Evolutionary conservation across 164 flowering plant genomes (phyloP), one percentile per base, ranked within the genome.

Genomic region (Annona cherimola): DNA sequence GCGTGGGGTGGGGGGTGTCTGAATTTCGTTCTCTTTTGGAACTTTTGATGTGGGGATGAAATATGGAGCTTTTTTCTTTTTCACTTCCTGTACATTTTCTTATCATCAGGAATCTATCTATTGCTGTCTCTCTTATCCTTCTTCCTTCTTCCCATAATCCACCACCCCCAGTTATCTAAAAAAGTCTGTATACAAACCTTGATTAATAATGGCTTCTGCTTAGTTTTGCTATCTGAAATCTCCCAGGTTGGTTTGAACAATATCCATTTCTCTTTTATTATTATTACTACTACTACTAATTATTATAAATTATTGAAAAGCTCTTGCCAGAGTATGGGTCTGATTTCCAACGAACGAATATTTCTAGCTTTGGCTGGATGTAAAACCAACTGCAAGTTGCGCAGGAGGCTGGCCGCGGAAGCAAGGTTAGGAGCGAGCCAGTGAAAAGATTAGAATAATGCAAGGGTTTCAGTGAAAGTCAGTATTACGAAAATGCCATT

Each of bases 1-100:
- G 67, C 40, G 44, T 14, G 43, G 72, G 62, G 46, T 45, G 35
- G 62, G 39, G 73, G 16, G 9, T 43, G 35, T 26, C 35, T 26
- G 35, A 26, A 26, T 26, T 26, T 26, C 35, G 35, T 26, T 71
- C 67, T 11, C 66, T 71, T 71, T 45, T 44, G 60, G 43, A 35
- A 54, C 73, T 45, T 71, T 71, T 71, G 57, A 71, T 63, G 73
- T 45, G 55, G 70, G 60, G 44, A 40, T 71, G 67, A 62, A 62
- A 63, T 63, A 63, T 63, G 67, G 67, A 41, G 63, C 57, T 69
- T 68, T 35, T 42, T 5, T 43, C 35, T 26, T 26, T 26, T 26
- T 26, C 35, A 26, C 35, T 26, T 26, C n/a, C 66, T 70, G 66
- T 61, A 71, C 60, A 71, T 44, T 70, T 50, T 61, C 66, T 70